These are phyloP conservation scores for Ophiostoma himal-ulmi DNA, from an alignment of 2,329 filamentous ascomycete species.

Conservation along the genomic window DNA sequence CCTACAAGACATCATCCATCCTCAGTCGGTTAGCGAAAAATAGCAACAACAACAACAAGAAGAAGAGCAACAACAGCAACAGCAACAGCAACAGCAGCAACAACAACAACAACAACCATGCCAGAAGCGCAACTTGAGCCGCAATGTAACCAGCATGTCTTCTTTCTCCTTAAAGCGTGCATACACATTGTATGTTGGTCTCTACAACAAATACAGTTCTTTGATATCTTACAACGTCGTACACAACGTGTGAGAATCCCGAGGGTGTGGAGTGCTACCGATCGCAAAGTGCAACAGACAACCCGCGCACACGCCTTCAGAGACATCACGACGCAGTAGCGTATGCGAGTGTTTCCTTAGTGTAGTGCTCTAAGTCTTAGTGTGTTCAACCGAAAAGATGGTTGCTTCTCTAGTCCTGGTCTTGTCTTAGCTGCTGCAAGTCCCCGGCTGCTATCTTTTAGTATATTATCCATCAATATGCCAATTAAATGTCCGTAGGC, in stretches of 20 bases:
- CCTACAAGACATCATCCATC: neutral
- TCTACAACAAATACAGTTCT: neutral
- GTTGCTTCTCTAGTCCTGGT: conserved; percentile 4
- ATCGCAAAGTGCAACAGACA: conserved; percentile 1
- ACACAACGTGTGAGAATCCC: neutral
- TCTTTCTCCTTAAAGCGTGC: too few species aligned
- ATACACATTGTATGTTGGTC: too few species aligned
- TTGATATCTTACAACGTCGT: neutral
- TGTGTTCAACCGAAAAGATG: conserved; percentile 1
- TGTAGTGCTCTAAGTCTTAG: conserved; percentile 14
- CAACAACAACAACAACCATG: neutral
- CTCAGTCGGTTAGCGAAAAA: too few species aligned
- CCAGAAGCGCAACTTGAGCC: neutral
- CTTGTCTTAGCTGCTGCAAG: neutral
- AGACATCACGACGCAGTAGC: conserved; percentile 21
- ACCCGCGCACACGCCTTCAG: neutral
- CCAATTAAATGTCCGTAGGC: conserved; percentile 10
- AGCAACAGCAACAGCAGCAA: too few species aligned
- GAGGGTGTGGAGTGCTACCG: conserved; percentile 5
- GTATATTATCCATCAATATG: neutral
- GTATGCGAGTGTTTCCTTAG: conserved; percentile 20
- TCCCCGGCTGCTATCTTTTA: conserved; percentile 5
- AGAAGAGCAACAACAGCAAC: too few species aligned
- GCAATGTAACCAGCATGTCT: neutral
- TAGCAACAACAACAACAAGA: too few species aligned